Percentiles rank a stretch among this genome's conserved stretches.
Conservation (phyloP, 495 filamentous ascomycete species). For the Glonium stellatum region DNA sequence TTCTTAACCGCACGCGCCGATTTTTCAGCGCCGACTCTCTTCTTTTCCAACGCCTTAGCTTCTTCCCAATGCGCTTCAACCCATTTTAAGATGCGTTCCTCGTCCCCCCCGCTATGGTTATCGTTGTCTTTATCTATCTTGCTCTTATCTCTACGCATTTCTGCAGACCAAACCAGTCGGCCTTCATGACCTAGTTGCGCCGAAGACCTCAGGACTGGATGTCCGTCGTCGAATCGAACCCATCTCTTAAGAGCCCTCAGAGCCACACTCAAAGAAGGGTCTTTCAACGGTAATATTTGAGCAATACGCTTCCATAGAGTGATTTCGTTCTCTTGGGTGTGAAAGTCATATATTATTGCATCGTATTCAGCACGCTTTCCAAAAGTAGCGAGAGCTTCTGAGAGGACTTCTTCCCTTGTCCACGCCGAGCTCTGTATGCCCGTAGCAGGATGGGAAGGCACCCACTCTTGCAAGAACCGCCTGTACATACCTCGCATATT, state of each 20-base stretch:
- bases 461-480: slow-evolving; percentile 47
- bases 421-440: background rate
- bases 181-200: background rate
- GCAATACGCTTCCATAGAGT: slow-evolving; percentile 22
- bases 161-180: slow-evolving; percentile 8
- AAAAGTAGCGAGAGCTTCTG: slow-evolving; percentile 29
- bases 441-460: slow-evolving; percentile 17
- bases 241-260: slow-evolving; percentile 22
- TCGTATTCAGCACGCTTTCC: slow-evolving; percentile 27
- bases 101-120: slow-evolving; percentile 32
- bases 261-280: slow-evolving; percentile 2
- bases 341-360: slow-evolving; percentile 10
- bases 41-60: slow-evolving; percentile 12
- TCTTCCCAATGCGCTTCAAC: background rate
- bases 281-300: slow-evolving; percentile 14
- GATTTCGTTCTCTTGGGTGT: slow-evolving; percentile 4
- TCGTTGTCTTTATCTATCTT: slow-evolving; percentile 39
- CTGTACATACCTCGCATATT: slow-evolving; percentile 42
- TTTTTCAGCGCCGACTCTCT: slow-evolving; percentile 17
- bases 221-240: slow-evolving; percentile 22
- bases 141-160: background rate
- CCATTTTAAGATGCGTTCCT: background rate
- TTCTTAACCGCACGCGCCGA: background rate
- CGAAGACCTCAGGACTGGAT: slow-evolving; percentile 8
- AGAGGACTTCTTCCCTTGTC: slow-evolving; percentile 20